These are phyloP conservation scores for Hanseniaspora guilliermondii DNA, from an alignment of 805 yeast species.

Conservation along the genomic window DNA sequence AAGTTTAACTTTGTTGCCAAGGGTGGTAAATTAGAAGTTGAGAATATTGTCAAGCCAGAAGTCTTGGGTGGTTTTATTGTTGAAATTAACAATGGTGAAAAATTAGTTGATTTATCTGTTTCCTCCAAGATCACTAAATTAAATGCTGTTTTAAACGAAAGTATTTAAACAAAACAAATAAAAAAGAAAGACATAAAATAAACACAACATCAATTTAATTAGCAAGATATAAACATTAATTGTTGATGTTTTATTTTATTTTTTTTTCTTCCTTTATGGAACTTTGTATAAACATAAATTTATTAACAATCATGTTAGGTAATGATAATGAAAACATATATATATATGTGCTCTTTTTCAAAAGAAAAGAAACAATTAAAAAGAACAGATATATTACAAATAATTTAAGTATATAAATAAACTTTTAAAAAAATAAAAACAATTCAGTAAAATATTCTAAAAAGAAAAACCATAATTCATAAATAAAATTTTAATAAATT, in stretches of 20 bases:
- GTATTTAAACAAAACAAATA: constrained; percentile 36
- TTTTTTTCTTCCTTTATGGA: no score
- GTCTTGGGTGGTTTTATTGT: constrained; percentile 92
- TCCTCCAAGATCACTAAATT: constrained; percentile 73
- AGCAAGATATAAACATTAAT: no score
- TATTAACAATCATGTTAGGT: neutral
- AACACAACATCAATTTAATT: no score
- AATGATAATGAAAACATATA: neutral
- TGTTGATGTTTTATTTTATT: no score
- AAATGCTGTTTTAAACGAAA: constrained; percentile 77
- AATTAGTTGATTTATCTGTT: constrained; percentile 86
- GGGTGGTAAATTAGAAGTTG: constrained; percentile 73
- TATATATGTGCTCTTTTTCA: neutral
- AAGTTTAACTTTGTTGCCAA: constrained; percentile 53
- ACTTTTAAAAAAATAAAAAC: neutral
- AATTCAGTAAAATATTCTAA: neutral
- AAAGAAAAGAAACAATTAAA: neutral
- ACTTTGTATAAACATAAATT: neutral
- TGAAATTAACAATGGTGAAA: constrained; percentile 71
- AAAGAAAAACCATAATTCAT: no score
- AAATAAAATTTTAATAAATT: no score
- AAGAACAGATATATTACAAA: neutral
- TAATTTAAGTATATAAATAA: neutral
- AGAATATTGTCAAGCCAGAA: constrained; percentile 75
- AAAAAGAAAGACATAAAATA: neutral